These are phyloP conservation scores for Aurantiochytrium sp. DNA, from an alignment of 108 stramenopile genomes.

Conservation along the genomic window DNA sequence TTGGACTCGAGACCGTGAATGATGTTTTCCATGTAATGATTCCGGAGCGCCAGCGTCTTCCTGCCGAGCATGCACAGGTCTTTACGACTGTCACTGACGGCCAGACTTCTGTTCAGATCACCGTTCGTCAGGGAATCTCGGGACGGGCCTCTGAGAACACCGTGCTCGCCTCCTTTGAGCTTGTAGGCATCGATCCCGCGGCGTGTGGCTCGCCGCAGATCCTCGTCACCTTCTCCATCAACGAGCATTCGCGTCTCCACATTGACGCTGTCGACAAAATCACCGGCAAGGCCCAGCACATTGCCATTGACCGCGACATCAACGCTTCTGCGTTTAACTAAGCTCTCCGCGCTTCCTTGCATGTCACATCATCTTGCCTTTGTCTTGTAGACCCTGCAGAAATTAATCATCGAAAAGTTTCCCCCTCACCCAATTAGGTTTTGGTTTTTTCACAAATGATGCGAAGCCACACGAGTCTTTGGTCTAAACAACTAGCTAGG, in stretches of 20 bases:
- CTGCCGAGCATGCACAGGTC: background rate
- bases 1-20: constrained; percentile 2
- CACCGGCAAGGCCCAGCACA: background rate
- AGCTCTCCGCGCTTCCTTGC: background rate
- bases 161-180: background rate
- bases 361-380: too few species aligned
- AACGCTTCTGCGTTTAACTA: background rate
- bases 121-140: background rate
- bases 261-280: background rate
- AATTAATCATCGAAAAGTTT: too few species aligned
- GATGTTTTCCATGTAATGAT: background rate
- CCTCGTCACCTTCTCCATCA: background rate
- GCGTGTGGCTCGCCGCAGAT: background rate
- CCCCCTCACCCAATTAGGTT: too few species aligned
- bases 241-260: background rate
- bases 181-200: background rate
- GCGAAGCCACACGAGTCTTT: too few species aligned
- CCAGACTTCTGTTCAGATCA: background rate
- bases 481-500: too few species aligned
- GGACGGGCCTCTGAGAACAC: background rate
- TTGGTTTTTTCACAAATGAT: too few species aligned
- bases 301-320: background rate
- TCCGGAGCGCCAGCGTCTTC: background rate
- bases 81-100: constrained; percentile 4
- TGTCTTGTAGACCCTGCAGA: too few species aligned